phyloP scores from a whole-genome alignment of 768 basidiomycete species.

The Mycena filopes region DNA sequence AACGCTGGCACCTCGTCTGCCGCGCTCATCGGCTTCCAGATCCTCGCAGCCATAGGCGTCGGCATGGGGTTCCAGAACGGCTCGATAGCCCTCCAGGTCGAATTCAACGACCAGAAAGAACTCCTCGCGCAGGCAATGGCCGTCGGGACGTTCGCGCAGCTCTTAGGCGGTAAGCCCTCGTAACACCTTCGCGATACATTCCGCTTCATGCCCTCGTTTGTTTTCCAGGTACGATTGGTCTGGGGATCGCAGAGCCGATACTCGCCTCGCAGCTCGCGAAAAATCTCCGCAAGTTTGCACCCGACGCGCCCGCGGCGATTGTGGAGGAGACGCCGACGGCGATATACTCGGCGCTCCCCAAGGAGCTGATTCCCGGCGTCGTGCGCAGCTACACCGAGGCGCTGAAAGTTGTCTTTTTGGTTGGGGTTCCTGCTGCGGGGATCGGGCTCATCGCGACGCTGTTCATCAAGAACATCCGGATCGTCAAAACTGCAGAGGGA shows the following conservation, averaged over 20 bases:
- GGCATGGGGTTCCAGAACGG: conserved; percentile 34
- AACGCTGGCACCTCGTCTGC: not conserved
- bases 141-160: conserved; percentile 29
- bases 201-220: too few species aligned
- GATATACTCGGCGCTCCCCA: conserved; percentile 21
- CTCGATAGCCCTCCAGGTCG: conserved; percentile 32
- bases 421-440: conserved; percentile 21
- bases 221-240: not conserved
- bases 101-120: conserved; percentile 14
- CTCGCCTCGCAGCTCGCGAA: conserved; percentile 23
- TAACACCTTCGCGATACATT: too few species aligned
- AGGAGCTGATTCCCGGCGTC: conserved; percentile 27
- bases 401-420: conserved; percentile 22
- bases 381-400: conserved; percentile 13
- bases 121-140: conserved; percentile 29
- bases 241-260: conserved; percentile 21
- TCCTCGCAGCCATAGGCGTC: conserved; percentile 28
- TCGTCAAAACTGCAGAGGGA: not conserved
- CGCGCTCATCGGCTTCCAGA: conserved; percentile 29
- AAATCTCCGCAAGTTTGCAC: conserved; percentile 24
- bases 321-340: conserved; percentile 25
- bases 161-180: conserved; percentile 28
- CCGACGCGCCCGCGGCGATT: conserved; percentile 19
- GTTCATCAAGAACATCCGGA: conserved; percentile 6
- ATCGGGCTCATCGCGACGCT: not conserved